These are phyloP conservation scores for Microglena sp. DNA, from an alignment of 139 green algal species.

Conservation along the genomic window DNA sequence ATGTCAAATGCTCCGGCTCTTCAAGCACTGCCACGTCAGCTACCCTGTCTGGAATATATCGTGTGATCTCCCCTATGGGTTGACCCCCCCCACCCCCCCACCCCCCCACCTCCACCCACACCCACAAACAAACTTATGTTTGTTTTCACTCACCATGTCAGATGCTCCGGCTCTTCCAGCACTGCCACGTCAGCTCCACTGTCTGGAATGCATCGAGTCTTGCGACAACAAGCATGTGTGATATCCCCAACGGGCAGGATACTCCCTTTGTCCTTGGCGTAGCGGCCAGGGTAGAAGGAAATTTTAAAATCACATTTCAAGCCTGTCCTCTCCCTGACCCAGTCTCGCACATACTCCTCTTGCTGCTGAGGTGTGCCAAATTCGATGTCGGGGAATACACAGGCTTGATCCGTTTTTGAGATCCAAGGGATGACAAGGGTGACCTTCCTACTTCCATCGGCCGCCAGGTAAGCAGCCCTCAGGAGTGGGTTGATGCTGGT, in stretches of 20 bases:
- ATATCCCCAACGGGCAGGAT: slow-evolving; percentile 97
- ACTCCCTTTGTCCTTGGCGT: slow-evolving; percentile 31
- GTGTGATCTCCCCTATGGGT: too few relatives aligned
- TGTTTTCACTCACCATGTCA: too few relatives aligned
- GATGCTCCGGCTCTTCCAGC: slow-evolving; percentile 97
- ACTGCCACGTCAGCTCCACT: slow-evolving; percentile 90
- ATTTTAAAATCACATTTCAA: not conserved
- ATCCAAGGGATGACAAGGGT: slow-evolving; percentile 66
- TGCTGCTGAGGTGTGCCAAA: slow-evolving; percentile 6
- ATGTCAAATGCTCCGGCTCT: too few relatives aligned
- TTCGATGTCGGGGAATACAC: slow-evolving; percentile 66
- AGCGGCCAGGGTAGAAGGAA: not conserved
- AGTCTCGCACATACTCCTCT: not conserved
- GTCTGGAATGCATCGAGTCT: slow-evolving; percentile 86
- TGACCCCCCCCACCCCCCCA: too few relatives aligned
- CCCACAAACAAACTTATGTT: too few relatives aligned
- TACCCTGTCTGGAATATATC: too few relatives aligned
- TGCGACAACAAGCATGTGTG: too few relatives aligned
- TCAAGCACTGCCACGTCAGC: too few relatives aligned
- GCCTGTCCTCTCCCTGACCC: not conserved
- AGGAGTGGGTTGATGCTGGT: slow-evolving; percentile 90
- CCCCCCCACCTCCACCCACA: too few relatives aligned
- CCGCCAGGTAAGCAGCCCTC: slow-evolving; percentile 92
- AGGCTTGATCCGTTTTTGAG: slow-evolving; percentile 71
- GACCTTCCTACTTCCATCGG: slow-evolving; percentile 45